phyloP scores from a whole-genome alignment of 2,329 filamentous ascomycete genomes.

The Ophiostoma fasciatum region DNA sequence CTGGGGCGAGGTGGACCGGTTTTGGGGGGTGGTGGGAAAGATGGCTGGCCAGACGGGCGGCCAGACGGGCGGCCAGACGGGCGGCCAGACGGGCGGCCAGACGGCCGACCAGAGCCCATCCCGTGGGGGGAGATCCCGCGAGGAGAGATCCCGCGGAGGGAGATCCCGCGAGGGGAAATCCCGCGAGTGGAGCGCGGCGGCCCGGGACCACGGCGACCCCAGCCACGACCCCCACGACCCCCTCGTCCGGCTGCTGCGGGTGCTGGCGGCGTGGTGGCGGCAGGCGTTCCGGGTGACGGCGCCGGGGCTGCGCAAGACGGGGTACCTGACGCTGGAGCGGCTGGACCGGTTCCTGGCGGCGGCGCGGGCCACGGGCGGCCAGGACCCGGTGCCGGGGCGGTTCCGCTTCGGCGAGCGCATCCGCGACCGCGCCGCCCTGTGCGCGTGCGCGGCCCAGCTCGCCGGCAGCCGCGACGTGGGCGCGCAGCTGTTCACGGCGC shows the following conservation, averaged over 20 bases:
- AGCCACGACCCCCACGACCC: constrained; percentile 79
- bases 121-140: too few relatives aligned
- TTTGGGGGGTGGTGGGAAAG: constrained; percentile 40
- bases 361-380: constrained; percentile 30
- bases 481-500: constrained; percentile 75
- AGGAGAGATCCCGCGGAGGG: too few relatives aligned
- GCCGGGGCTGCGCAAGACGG: constrained; percentile 74
- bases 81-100: too few relatives aligned
- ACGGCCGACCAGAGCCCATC: too few relatives aligned
- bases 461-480: constrained; percentile 77
- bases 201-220: constrained; percentile 60
- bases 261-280: constrained; percentile 76
- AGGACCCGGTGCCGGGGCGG: constrained; percentile 17
- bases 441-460: constrained; percentile 50
- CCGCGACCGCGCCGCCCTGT: constrained; percentile 50
- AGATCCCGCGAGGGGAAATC: too few relatives aligned
- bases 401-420: constrained; percentile 66
- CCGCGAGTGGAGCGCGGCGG: constrained; percentile 56
- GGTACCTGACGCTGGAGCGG: constrained; percentile 67
- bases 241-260: constrained; percentile 58
- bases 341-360: constrained; percentile 60
- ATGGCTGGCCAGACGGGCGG: too few relatives aligned
- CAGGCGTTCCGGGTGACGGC: constrained; percentile 63
- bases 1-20: constrained; percentile 59
- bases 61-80: too few relatives aligned